Percentiles rank a stretch among this genome's conserved stretches.
Evolutionary conservation across 441 rosid species (phyloP).

Genomic region (Omphalea diandra): DNA sequence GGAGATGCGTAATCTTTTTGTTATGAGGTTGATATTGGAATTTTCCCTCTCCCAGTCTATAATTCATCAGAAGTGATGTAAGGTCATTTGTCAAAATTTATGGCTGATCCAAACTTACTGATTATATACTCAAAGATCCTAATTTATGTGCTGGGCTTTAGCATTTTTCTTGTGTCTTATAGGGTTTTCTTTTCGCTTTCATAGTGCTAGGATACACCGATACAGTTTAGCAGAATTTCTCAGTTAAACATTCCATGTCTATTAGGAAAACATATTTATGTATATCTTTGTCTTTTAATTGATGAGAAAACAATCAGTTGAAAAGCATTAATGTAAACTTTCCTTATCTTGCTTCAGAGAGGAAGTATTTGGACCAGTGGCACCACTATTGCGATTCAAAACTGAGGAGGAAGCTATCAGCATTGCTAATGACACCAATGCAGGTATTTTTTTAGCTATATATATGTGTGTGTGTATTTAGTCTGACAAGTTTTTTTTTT

Average conservation of each 20-base stretch:
- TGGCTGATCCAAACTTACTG: too few species aligned
- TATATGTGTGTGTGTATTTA: background rate
- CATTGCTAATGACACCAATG: constrained; percentile 80
- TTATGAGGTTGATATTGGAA: too few species aligned
- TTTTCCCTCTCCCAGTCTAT: too few species aligned
- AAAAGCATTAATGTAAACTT: background rate
- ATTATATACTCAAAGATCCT: too few species aligned
- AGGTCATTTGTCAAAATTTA: too few species aligned
- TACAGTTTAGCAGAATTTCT: background rate
- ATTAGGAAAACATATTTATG: background rate
- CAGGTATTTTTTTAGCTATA: constrained; percentile 46
- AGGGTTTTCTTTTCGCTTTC: background rate
- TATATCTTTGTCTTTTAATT: background rate
- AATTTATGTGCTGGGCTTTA: background rate
- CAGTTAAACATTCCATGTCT: background rate
- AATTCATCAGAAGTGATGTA: too few species aligned
- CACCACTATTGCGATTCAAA: constrained; percentile 75
- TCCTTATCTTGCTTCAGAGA: constrained; percentile 46
- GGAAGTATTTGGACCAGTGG: constrained; percentile 98
- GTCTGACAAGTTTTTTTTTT: too few species aligned
- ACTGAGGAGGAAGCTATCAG: constrained; percentile 90
- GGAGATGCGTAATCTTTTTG: too few species aligned
- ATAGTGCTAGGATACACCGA: background rate
- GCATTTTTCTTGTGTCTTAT: background rate
- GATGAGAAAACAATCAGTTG: background rate